These are phyloP conservation scores for Pseudogymnoascus sp. DNA, from an alignment of 2,329 filamentous ascomycete genomes.

Conservation along the genomic window DNA sequence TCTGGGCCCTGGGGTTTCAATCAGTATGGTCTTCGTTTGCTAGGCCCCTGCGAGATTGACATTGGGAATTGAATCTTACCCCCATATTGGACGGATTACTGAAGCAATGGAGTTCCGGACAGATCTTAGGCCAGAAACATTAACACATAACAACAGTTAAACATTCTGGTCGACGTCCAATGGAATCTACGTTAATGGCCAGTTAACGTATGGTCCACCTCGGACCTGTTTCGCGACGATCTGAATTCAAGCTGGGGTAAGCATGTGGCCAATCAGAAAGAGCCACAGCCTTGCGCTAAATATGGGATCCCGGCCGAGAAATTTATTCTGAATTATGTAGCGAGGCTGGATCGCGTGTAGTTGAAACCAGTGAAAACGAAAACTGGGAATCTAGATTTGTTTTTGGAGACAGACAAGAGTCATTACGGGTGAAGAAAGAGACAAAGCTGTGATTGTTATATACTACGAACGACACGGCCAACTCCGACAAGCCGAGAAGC, in stretches of 20 bases:
- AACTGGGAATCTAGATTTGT: neutral
- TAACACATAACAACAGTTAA: constrained; percentile 8
- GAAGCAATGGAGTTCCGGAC: neutral
- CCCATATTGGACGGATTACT: constrained; percentile 1
- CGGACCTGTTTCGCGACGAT: constrained; percentile 7
- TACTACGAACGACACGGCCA: neutral
- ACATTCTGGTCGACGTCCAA: constrained; percentile 1
- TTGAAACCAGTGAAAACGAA: neutral
- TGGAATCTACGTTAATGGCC: neutral
- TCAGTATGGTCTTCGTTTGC: neutral
- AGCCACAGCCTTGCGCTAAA: neutral
- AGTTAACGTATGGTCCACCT: constrained; percentile 1
- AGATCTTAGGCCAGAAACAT: constrained; percentile 9
- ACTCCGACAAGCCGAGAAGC: neutral
- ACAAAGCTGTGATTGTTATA: neutral
- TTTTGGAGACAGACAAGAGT: neutral
- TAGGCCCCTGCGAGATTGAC: neutral
- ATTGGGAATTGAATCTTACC: constrained; percentile 7
- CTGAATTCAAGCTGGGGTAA: constrained; percentile 9
- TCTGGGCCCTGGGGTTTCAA: constrained; percentile 18
- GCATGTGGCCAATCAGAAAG: neutral
- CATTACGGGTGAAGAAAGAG: neutral
- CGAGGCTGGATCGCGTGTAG: neutral
- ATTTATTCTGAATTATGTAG: constrained; percentile 11
- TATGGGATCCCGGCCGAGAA: neutral